A percentile compares a stretch with the other conserved stretches of the same genome.
Conservation (phyloP, 2,329 filamentous ascomycete species). For the Aspergillus sp. region DNA sequence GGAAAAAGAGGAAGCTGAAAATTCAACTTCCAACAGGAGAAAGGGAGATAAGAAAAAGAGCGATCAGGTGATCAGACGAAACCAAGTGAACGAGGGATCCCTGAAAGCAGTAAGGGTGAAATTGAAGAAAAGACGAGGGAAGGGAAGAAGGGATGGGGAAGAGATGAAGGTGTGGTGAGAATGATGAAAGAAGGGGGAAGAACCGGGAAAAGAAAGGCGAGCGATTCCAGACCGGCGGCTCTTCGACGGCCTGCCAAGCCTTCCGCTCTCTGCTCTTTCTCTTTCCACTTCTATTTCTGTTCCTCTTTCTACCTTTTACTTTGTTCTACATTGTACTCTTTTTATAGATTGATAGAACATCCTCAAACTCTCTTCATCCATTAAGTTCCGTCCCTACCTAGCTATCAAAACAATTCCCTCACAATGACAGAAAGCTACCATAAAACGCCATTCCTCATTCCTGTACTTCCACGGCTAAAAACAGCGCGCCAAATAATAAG, state of each 20-base stretch:
- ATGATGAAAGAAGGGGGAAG: constrained; percentile 1
- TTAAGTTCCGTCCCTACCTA: not conserved
- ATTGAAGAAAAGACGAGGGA: not conserved
- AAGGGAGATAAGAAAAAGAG: constrained; percentile 1
- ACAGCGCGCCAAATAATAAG: not conserved
- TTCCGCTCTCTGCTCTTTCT: not conserved
- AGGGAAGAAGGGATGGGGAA: not conserved
- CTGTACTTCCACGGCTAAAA: not conserved
- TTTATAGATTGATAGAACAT: not conserved
- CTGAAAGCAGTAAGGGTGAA: constrained; percentile 5
- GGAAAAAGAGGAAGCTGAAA: constrained; percentile 14
- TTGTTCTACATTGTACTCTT: no score
- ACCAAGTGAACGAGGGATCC: not conserved
- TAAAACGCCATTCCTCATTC: not conserved
- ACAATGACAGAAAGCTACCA: not conserved
- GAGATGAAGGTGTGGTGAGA: not conserved
- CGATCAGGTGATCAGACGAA: not conserved
- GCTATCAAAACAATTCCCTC: not conserved
- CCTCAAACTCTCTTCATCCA: not conserved
- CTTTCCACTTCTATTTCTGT: no score
- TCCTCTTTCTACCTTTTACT: no score
- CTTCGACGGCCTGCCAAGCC: not conserved
- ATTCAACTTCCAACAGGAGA: constrained; percentile 16
- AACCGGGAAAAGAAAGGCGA: constrained; percentile 1
- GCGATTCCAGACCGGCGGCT: constrained; percentile 2